Conservation (phyloP, 2,329 filamentous ascomycete species). For the Alternaria arbusti region DNA sequence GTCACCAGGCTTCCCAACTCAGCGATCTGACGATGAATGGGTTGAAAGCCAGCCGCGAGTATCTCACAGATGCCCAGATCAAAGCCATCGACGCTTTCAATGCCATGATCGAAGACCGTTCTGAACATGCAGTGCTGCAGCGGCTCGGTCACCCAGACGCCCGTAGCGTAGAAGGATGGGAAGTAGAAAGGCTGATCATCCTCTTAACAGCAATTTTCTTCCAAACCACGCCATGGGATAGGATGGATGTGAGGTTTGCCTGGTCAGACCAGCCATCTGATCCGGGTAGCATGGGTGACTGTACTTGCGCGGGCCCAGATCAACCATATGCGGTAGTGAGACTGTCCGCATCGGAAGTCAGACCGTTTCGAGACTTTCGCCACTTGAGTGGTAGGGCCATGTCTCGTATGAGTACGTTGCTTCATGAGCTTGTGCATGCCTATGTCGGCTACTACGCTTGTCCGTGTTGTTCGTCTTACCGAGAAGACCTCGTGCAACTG, state of each 20-base stretch:
- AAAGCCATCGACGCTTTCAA: not conserved
- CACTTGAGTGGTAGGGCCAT: not conserved
- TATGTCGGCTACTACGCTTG: not conserved
- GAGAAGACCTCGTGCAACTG: not conserved
- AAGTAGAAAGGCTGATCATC: not conserved
- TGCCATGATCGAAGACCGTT: not conserved
- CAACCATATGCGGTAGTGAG: not conserved
- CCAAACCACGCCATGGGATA: not conserved
- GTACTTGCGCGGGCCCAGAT: not conserved
- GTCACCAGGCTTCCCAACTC: not conserved
- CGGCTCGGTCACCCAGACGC: not conserved
- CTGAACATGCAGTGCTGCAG: not conserved
- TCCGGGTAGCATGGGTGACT: not conserved
- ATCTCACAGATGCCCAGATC: not conserved
- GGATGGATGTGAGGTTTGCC: not conserved
- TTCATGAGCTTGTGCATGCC: not conserved
- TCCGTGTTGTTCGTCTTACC: not conserved
- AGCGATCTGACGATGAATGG: not conserved
- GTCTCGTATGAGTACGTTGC: not conserved
- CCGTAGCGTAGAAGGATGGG: not conserved
- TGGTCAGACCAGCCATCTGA: not conserved
- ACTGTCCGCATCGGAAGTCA: not conserved
- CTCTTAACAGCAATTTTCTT: not conserved
- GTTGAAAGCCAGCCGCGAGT: not conserved
- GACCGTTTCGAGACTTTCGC: not conserved